Conservation (phyloP, 768 basidiomycete species). For the Amanita pallidorosea region DNA sequence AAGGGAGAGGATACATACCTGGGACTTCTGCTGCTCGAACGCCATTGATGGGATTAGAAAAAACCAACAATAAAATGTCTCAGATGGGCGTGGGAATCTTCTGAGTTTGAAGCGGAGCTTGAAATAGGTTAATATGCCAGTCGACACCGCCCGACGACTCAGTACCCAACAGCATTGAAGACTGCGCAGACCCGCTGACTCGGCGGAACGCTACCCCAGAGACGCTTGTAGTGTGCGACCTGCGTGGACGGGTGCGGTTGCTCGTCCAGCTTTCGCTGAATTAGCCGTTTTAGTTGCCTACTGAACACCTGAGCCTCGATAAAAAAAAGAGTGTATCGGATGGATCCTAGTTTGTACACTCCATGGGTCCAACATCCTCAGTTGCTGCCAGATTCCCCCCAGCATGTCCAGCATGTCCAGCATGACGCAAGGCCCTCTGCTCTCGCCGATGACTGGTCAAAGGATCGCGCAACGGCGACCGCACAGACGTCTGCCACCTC, state of each 20-base stretch:
- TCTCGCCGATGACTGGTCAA: constrained; percentile 31
- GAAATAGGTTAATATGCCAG: constrained; percentile 12
- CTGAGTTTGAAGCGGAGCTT: constrained; percentile 22
- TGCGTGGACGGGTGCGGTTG: constrained; percentile 13
- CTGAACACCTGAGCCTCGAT: constrained; percentile 17
- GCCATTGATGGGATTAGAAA: constrained; percentile 8
- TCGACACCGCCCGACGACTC: constrained; percentile 7
- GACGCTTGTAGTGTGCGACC: constrained; percentile 15
- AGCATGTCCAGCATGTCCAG: constrained; percentile 19
- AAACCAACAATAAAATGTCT: constrained; percentile 14
- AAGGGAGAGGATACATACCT: constrained; percentile 17
- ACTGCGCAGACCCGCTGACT: constrained; percentile 17
- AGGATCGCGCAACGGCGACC: constrained; percentile 25
- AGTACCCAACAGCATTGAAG: constrained; percentile 15
- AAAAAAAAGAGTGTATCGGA: constrained; percentile 20
- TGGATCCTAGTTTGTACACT: constrained; percentile 35
- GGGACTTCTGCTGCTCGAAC: constrained; percentile 20
- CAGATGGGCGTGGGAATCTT: constrained; percentile 26
- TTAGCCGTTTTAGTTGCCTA: constrained; percentile 22
- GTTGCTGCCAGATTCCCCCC: constrained; percentile 22
- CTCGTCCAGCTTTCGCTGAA: constrained; percentile 13
- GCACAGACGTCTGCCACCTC: constrained; percentile 14
- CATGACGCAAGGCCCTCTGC: constrained; percentile 15
- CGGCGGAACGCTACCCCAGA: constrained; percentile 13
- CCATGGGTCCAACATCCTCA: constrained; percentile 31